Percentiles rank a stretch among this genome's conserved stretches.
Conservation (phyloP, 495 filamentous ascomycete genomes). For the Pseudomonodictys pantanalensis region DNA sequence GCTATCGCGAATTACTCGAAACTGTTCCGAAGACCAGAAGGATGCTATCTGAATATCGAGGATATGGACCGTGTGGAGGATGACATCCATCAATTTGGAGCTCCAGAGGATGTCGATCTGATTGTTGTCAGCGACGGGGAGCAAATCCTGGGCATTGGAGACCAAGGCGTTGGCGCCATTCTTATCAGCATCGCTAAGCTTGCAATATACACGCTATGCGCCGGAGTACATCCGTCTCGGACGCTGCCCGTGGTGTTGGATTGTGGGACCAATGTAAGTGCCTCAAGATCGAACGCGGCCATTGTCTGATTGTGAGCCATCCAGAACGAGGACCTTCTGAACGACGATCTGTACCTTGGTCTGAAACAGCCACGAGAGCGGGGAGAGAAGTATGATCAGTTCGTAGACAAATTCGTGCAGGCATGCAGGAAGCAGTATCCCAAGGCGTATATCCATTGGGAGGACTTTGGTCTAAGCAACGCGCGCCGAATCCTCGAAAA, state of each 20-base stretch:
- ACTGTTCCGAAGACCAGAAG: constrained; percentile 73
- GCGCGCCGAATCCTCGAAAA: constrained; percentile 69
- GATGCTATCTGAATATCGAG: constrained; percentile 64
- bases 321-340: constrained; percentile 67
- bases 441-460: constrained; percentile 80
- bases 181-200: constrained; percentile 83
- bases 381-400: constrained; percentile 74
- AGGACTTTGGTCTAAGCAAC: constrained; percentile 60
- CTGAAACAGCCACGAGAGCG: constrained; percentile 61
- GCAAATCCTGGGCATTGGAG: constrained; percentile 83
- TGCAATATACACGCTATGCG: constrained; percentile 77
- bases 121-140: constrained; percentile 84
- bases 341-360: constrained; percentile 81
- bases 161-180: constrained; percentile 87
- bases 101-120: constrained; percentile 74
- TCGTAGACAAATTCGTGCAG: constrained; percentile 72
- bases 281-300: background rate
- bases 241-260: constrained; percentile 83
- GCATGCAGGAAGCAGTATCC: constrained; percentile 68
- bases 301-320: background rate
- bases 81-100: constrained; percentile 65
- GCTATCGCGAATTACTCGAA: constrained; percentile 83
- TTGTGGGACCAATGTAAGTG: constrained; percentile 69
- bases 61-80: constrained; percentile 58
- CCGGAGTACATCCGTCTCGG: constrained; percentile 76